A percentile compares a stretch with the other conserved stretches of the same genome.
These are phyloP conservation scores for Xanthoconium stramineum DNA, from an alignment of 768 basidiomycete genomes.

Conservation along the genomic window DNA sequence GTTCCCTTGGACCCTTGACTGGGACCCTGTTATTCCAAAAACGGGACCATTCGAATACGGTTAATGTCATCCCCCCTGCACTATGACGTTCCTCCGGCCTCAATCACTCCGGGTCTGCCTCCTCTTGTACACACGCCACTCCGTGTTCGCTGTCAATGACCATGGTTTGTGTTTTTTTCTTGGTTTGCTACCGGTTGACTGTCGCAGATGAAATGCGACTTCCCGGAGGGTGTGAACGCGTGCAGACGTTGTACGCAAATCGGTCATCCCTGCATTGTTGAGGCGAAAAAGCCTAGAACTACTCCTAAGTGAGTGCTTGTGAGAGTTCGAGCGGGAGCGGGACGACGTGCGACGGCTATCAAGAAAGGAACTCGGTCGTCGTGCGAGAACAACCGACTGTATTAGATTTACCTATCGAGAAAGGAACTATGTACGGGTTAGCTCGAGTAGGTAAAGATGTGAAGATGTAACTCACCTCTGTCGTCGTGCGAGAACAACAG, in stretches of 20 bases:
- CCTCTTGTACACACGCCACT: not conserved
- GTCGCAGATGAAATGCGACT: constrained; percentile 81
- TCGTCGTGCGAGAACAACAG: no score
- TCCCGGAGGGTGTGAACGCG: constrained; percentile 67
- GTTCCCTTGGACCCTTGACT: constrained; percentile 4
- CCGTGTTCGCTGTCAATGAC: constrained; percentile 2
- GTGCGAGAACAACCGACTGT: no score
- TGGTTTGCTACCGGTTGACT: constrained; percentile 9
- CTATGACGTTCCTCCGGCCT: constrained; percentile 5
- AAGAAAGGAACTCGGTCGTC: no score
- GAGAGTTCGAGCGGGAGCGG: no score
- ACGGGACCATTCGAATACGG: constrained; percentile 11
- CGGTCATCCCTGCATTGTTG: constrained; percentile 78
- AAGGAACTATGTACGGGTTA: no score
- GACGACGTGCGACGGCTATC: no score
- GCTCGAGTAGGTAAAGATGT: no score
- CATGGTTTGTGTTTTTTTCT: constrained; percentile 8
- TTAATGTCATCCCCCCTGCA: constrained; percentile 1
- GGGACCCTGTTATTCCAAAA: constrained; percentile 7
- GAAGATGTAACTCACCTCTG: no score
- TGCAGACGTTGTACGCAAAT: constrained; percentile 73
- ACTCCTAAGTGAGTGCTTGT: constrained; percentile 84
- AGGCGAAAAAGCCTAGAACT: constrained; percentile 74
- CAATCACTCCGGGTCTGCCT: not conserved
- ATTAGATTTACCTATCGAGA: no score